Evolutionary conservation across 164 flowering plant genomes (phyloP).

Genomic region (Piper betle): DNA sequence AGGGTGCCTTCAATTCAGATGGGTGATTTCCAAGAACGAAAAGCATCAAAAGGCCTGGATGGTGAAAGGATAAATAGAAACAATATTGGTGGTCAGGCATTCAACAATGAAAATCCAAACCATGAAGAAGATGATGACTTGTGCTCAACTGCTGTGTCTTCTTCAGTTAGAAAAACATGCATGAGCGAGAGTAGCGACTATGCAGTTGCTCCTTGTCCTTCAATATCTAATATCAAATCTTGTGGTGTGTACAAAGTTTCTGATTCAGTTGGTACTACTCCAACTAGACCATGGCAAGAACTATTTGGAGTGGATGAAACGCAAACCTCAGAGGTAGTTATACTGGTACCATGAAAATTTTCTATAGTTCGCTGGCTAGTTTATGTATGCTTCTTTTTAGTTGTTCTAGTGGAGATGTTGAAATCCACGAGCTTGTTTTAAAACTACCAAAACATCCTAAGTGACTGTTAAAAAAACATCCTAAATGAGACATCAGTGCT

Average conservation of each 20-base stretch:
- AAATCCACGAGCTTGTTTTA: no score
- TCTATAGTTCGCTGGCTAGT: no score
- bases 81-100: conserved; percentile 5
- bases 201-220: conserved; percentile 36
- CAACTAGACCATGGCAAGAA: conserved; percentile 16
- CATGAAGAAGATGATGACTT: conserved; percentile 45
- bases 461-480: no score
- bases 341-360: no score
- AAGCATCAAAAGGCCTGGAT: conserved; percentile 25
- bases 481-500: no score
- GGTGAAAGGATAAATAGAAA: conserved; percentile 19
- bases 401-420: no score
- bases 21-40: conserved; percentile 14
- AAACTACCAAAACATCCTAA: no score
- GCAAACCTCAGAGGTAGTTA: conserved; percentile 26
- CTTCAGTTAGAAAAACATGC: conserved; percentile 37
- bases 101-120: conserved; percentile 12
- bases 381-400: no score
- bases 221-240: conserved; percentile 14
- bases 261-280: conserved; percentile 2
- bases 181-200: conserved; percentile 26
- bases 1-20: conserved; percentile 56
- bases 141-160: conserved; percentile 82
- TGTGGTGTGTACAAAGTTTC: conserved; percentile 12
- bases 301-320: conserved; percentile 14